Conservation (phyloP, 768 basidiomycete species). For the Coprinopsis sp. region DNA sequence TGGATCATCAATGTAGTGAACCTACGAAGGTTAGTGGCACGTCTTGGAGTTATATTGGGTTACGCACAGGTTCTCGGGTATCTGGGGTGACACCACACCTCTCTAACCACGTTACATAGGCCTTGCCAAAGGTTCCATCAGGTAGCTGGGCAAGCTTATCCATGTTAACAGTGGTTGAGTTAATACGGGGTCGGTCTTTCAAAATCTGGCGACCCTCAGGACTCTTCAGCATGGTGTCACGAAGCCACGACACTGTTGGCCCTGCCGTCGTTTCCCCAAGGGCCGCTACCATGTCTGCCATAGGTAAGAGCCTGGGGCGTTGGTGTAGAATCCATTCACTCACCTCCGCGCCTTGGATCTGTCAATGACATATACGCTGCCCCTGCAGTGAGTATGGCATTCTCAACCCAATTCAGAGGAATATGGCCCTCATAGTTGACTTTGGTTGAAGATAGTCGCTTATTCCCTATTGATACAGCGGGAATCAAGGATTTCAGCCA, state of each 20-base stretch:
- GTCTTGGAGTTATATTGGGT: constrained; percentile 4
- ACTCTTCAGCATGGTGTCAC: constrained; percentile 72
- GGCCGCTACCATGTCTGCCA: constrained; percentile 88
- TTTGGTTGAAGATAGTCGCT: constrained; percentile 16
- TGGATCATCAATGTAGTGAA: constrained; percentile 90
- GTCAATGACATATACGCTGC: constrained; percentile 78
- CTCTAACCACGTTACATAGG: constrained; percentile 88
- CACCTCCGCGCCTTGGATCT: constrained; percentile 83
- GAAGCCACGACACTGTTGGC: constrained; percentile 65
- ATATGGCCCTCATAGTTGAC: constrained; percentile 77
- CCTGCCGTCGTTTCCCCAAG: constrained; percentile 92
- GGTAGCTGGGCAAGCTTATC: constrained; percentile 57
- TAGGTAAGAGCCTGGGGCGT: constrained; percentile 4
- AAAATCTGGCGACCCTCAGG: constrained; percentile 82
- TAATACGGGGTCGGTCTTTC: constrained; percentile 79
- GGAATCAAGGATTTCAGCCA: neutral
- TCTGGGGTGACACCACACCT: constrained; percentile 89
- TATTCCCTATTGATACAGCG: neutral
- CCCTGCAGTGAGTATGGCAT: constrained; percentile 79
- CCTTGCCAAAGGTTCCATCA: constrained; percentile 78
- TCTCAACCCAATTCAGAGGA: constrained; percentile 78
- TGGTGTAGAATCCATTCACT: constrained; percentile 21
- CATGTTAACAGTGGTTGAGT: constrained; percentile 71
- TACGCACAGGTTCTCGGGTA: constrained; percentile 77
- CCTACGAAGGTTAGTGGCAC: constrained; percentile 41